Conservation (phyloP, 2,329 filamentous ascomycete species). For the Cladophialophora psammophila region DNA sequence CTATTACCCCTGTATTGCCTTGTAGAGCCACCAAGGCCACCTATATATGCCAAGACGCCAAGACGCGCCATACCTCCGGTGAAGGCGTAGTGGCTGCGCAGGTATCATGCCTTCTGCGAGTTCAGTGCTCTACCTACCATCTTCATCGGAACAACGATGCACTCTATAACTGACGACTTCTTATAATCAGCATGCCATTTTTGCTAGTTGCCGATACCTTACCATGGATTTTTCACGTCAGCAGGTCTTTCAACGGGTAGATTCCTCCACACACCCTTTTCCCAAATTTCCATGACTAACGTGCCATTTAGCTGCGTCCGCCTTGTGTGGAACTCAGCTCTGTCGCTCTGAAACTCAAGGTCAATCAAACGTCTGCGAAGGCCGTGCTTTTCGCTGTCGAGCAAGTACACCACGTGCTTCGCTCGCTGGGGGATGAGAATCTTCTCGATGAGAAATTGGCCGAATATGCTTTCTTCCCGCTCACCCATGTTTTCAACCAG, state of each 20-base stretch:
- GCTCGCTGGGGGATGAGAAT: slow-evolving; percentile 50
- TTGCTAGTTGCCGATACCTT: not conserved
- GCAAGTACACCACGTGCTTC: slow-evolving; percentile 50
- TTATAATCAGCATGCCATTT: not conserved
- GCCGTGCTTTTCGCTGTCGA: slow-evolving; percentile 59
- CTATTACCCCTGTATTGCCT: too few species aligned
- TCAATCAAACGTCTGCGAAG: slow-evolving; percentile 52
- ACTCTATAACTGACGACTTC: not conserved
- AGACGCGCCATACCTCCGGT: not conserved
- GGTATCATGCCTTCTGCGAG: not conserved
- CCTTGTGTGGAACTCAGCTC: slow-evolving; percentile 66
- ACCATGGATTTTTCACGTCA: slow-evolving; percentile 50
- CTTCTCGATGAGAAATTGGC: slow-evolving; percentile 79
- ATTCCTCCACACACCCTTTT: not conserved
- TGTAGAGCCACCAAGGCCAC: too few species aligned
- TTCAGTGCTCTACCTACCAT: not conserved
- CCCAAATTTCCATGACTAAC: not conserved
- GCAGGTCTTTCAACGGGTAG: slow-evolving; percentile 52
- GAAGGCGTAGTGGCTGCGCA: not conserved
- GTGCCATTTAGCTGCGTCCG: slow-evolving; percentile 58
- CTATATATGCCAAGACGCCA: not conserved
- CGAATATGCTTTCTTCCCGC: slow-evolving; percentile 93
- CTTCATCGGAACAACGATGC: not conserved
- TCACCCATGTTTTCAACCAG: slow-evolving; percentile 83
- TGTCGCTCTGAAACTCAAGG: slow-evolving; percentile 59